Conservation (phyloP, 331 rosid species). For the Cydonia oblonga region DNA sequence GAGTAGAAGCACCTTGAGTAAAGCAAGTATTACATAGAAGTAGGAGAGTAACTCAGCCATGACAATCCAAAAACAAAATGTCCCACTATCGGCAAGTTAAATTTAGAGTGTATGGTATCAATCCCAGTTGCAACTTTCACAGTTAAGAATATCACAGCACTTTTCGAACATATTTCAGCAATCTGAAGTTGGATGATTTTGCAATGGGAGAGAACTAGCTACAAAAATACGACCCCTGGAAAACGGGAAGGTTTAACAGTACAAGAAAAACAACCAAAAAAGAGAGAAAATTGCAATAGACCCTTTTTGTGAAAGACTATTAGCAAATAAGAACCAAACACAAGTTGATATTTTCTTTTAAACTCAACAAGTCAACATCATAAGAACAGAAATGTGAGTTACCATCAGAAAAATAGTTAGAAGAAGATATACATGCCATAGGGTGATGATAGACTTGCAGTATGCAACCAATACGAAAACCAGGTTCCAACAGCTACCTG, state of each 20-base stretch:
- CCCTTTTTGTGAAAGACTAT: neutral
- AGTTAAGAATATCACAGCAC: neutral
- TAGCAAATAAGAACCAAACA: neutral
- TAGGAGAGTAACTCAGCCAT: neutral
- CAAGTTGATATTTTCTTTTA: slow-evolving; percentile 15
- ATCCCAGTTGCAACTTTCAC: neutral
- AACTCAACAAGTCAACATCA: slow-evolving; percentile 17
- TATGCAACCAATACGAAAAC: slow-evolving; percentile 81
- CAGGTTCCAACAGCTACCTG: slow-evolving; percentile 82
- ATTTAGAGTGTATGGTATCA: neutral
- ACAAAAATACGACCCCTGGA: neutral
- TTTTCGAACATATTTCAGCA: neutral
- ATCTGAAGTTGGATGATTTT: neutral
- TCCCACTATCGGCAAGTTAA: neutral
- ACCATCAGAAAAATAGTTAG: slow-evolving; percentile 78
- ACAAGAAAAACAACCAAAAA: neutral
- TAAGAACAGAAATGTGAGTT: slow-evolving; percentile 72
- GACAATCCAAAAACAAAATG: neutral
- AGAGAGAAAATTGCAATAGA: neutral
- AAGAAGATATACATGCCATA: slow-evolving; percentile 98
- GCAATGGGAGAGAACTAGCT: neutral
- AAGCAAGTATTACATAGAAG: neutral
- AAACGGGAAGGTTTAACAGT: neutral
- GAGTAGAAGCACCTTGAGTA: neutral
- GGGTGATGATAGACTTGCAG: slow-evolving; percentile 67